phyloP scores from a whole-genome alignment of 2,329 filamentous ascomycete species.

The Neofusicoccum sp. region DNA sequence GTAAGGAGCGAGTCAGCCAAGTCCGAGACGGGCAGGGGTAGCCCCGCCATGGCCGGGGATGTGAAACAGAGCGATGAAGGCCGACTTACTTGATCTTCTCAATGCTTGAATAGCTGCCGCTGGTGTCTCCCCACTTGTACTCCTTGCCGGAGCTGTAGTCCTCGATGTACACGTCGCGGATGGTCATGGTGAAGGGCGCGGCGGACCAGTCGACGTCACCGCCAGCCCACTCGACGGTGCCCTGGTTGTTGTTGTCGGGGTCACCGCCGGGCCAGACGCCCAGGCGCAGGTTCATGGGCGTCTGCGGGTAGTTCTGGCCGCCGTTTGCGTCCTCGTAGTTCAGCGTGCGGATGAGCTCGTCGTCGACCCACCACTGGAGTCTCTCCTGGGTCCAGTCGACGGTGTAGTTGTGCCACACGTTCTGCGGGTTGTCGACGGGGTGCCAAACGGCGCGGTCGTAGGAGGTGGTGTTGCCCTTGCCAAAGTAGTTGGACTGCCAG shows the following conservation, averaged over 20 bases:
- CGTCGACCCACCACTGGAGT: conserved; percentile 66
- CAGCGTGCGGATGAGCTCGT: conserved; percentile 60
- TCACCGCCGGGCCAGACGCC: conserved; percentile 66
- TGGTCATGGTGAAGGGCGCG: conserved; percentile 71
- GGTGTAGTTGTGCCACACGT: conserved; percentile 42
- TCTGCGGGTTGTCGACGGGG: conserved; percentile 31
- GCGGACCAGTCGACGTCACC: conserved; percentile 65
- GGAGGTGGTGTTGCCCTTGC: conserved; percentile 54
- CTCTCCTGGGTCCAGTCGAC: conserved; percentile 66
- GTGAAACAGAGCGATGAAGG: conserved; percentile 19
- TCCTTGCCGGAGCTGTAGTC: conserved; percentile 59
- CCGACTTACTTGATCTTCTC: conserved; percentile 43
- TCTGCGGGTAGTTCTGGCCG: conserved; percentile 66
- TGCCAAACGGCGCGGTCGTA: conserved; percentile 47
- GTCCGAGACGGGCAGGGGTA: not conserved
- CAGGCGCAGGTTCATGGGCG: conserved; percentile 68
- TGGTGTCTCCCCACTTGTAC: conserved; percentile 63
- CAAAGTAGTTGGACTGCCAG: conserved; percentile 54
- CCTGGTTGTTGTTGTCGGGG: conserved; percentile 39
- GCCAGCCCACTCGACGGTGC: conserved; percentile 56
- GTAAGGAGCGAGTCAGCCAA: not conserved
- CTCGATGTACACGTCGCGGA: conserved; percentile 59
- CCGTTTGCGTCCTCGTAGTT: conserved; percentile 57
- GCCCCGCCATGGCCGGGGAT: not conserved
- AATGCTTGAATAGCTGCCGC: conserved; percentile 60